Percentiles rank a stretch among this genome's conserved stretches.
Conservation (phyloP, 805 yeast species). For the Millerozyma acaciae region DNA sequence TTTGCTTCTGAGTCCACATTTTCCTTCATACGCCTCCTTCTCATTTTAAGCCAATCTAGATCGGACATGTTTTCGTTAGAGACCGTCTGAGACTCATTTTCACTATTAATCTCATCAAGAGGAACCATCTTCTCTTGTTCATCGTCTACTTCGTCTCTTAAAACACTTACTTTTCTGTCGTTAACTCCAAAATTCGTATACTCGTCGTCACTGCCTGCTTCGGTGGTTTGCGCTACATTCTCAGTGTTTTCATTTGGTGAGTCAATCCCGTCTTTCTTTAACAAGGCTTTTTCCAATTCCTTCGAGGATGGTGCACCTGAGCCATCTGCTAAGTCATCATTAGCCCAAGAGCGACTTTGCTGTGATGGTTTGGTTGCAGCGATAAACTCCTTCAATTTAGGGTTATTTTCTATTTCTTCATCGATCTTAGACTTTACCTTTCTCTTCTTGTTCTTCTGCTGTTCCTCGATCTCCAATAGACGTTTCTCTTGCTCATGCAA, state of each 20-base stretch:
- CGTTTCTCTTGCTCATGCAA: conserved; percentile 40
- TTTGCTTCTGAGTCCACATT: conserved; percentile 19
- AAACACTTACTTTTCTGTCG: conserved; percentile 20
- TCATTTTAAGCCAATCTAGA: conserved; percentile 79
- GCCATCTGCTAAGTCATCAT: conserved; percentile 50
- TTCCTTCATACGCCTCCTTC: conserved; percentile 63
- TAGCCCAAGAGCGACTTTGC: conserved; percentile 72
- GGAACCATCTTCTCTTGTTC: conserved; percentile 52
- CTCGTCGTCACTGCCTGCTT: conserved; percentile 49
- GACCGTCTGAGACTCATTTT: conserved; percentile 28
- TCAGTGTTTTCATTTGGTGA: conserved; percentile 10
- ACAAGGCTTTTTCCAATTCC: conserved; percentile 43
- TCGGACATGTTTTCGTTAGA: conserved; percentile 60
- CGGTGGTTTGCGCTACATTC: conserved; percentile 37
- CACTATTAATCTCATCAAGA: conserved; percentile 23
- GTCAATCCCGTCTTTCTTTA: conserved; percentile 15
- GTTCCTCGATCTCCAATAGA: conserved; percentile 32
- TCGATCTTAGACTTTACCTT: conserved; percentile 42
- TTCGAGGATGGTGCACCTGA: conserved; percentile 43
- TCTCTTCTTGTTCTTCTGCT: conserved; percentile 33
- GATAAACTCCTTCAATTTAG: conserved; percentile 73
- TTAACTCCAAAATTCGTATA: conserved; percentile 44
- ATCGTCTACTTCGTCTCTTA: conserved; percentile 36
- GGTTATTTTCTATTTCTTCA: conserved; percentile 59
- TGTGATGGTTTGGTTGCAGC: conserved; percentile 76